These are phyloP conservation scores for Acanthamoeba triangularis DNA, from an alignment of 208 protist species.

Conservation along the genomic window DNA sequence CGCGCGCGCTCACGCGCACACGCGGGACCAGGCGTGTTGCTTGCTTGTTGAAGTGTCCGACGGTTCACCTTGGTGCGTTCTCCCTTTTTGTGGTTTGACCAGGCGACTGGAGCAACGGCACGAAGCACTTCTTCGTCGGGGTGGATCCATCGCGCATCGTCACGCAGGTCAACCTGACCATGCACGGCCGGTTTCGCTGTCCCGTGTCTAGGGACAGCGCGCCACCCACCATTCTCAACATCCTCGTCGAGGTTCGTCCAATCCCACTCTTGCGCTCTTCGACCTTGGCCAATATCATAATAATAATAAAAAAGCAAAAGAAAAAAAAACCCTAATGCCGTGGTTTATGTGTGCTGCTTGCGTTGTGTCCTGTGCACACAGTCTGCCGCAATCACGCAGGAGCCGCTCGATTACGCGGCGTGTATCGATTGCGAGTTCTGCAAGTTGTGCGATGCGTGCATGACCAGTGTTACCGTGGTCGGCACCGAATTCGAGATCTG, in stretches of 20 bases:
- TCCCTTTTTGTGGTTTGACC: not conserved
- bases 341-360: not conserved
- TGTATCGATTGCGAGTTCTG: slow-evolving; percentile 58
- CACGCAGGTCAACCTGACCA: slow-evolving; percentile 72
- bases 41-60: not conserved
- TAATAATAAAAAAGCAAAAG: not conserved
- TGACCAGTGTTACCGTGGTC: not conserved
- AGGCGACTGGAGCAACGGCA: slow-evolving; percentile 72
- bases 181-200: slow-evolving; percentile 67
- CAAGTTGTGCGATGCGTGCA: slow-evolving; percentile 3
- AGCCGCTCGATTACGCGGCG: not conserved
- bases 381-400: slow-evolving; percentile 38
- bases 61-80: not conserved
- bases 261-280: not conserved
- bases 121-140: slow-evolving; percentile 54
- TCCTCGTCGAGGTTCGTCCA: slow-evolving; percentile 13
- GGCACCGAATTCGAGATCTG: slow-evolving; percentile 70
- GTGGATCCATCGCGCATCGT: slow-evolving; percentile 47
- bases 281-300: no score
- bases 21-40: not conserved
- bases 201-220: not conserved
- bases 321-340: not conserved
- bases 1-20: not conserved
- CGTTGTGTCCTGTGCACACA: not conserved
- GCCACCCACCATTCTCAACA: slow-evolving; percentile 66